These are phyloP conservation scores for Solanum chilense DNA, from an alignment of 257 asterid species.

Conservation along the genomic window DNA sequence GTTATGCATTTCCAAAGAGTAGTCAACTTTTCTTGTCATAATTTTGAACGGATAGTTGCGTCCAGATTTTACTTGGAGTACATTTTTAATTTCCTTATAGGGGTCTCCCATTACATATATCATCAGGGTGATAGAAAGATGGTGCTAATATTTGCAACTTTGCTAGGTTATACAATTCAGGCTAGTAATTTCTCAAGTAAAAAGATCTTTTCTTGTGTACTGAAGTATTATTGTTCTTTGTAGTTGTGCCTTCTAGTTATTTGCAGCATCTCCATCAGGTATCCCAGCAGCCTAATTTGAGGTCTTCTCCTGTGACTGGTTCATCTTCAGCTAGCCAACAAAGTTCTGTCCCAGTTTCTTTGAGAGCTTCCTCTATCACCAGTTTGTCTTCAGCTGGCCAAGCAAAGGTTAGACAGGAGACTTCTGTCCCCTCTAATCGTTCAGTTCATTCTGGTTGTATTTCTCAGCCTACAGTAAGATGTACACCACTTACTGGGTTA, in stretches of 20 bases:
- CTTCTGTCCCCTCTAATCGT: neutral
- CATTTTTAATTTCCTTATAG: neutral
- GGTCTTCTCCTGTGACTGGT: conserved; percentile 12
- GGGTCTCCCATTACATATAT: neutral
- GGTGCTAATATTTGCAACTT: neutral
- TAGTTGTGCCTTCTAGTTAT: conserved; percentile 26
- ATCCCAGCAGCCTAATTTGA: conserved; percentile 10
- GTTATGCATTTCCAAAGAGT: neutral
- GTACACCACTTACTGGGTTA: conserved; percentile 6
- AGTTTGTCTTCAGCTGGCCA: conserved; percentile 9
- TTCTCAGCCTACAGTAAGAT: neutral
- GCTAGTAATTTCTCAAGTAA: neutral
- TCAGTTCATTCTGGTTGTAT: neutral
- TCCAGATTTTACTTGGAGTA: neutral
- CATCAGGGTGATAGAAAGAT: neutral
- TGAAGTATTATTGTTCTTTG: conserved; percentile 10
- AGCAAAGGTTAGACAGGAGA: conserved; percentile 1
- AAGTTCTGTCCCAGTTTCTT: neutral
- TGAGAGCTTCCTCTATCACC: neutral
- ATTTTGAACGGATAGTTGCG: neutral
- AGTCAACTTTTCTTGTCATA: neutral
- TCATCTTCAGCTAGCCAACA: conserved; percentile 4
- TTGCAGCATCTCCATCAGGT: conserved; percentile 33
- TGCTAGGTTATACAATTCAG: neutral
- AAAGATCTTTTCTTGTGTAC: neutral